Base-by-base conservation (phyloP, 2,329 filamentous ascomycete species). In the Cladophialophora yegresii region DNA sequence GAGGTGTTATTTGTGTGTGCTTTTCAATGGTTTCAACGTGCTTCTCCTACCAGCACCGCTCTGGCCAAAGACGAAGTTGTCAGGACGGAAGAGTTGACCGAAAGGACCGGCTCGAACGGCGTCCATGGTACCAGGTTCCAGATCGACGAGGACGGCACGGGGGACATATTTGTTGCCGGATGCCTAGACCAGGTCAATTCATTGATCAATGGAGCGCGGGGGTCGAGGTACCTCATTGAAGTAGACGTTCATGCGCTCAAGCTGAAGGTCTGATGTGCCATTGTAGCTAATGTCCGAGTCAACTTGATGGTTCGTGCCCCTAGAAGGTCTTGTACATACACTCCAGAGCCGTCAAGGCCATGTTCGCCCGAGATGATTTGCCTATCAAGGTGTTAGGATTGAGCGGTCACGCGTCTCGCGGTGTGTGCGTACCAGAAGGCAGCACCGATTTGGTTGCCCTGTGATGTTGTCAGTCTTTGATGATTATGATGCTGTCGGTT, bases 361-460 rank as follows among this genome's bases (percentile, higher is more conserved):
- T 99, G 95, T 87, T 92, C 89, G 81, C 89, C 87, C 77, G 89
- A 91, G 79, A 92, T 92, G 77, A 84, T 89, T 81, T 92, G 89
- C 90, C 86, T 88, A 68, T 69, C 67, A 62, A 43, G 57, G 64
- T 69, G 76, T 85, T 74, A 85, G 79, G 74, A 69, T 61, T 56
- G 50, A 51, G 28, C 47, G 59, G 50, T 69, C 66, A 32, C 58
- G 68, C 63, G 61, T 67, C 32, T 62, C 3, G 49, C 40, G 36
- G 58, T 36, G 47, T 28, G 20, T 71, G 84, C 87, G 73, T 82
- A 91, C 89, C 95, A 99, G 88, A 99, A 99, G 83, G 95, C 95
- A 86, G 95, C 95, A 93, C 95, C 95, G 75, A 98, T 96, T 91
- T 99, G 95, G 90, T 99, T 99, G 88, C 95, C 95, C 93, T 97